phyloP scores from a whole-genome alignment of 176 grass and related monocot genomes.

The Canna indica region DNA sequence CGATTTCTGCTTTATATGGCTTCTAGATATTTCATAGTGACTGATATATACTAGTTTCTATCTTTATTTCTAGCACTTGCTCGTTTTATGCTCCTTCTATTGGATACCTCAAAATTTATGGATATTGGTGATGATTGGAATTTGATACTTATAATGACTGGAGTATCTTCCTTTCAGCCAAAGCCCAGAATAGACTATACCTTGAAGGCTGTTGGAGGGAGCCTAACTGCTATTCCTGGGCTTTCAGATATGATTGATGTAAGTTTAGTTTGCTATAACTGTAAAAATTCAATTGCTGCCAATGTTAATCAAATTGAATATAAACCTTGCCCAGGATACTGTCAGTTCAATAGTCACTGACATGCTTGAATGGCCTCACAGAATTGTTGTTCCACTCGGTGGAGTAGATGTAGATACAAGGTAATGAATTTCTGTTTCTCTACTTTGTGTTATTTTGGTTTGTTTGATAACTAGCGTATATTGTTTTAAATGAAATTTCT shows the following conservation, averaged over 20 bases:
- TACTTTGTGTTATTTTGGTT: slow-evolving; percentile 1
- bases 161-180: slow-evolving; percentile 36
- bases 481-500: not conserved
- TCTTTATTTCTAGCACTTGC: not conserved
- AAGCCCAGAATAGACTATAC: slow-evolving; percentile 93
- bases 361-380: slow-evolving; percentile 98
- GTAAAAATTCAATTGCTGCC: not conserved
- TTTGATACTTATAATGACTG: not conserved
- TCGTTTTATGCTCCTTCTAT: not conserved
- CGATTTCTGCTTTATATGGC: not conserved
- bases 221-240: slow-evolving; percentile 85
- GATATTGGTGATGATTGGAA: not conserved
- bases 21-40: not conserved
- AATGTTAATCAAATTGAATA: not conserved
- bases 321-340: slow-evolving; percentile 44
- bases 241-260: slow-evolving; percentile 98
- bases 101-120: not conserved
- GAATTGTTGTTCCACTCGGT: slow-evolving; percentile 82
- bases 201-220: slow-evolving; percentile 90
- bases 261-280: slow-evolving; percentile 12
- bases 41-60: not conserved
- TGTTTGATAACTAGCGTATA: not conserved
- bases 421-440: slow-evolving; percentile 17
- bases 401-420: slow-evolving; percentile 74
- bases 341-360: slow-evolving; percentile 82